Percentiles rank a stretch among this genome's conserved stretches.
These are phyloP conservation scores for Huntiella moniliformis DNA, from an alignment of 2,329 filamentous ascomycete species.

Conservation along the genomic window DNA sequence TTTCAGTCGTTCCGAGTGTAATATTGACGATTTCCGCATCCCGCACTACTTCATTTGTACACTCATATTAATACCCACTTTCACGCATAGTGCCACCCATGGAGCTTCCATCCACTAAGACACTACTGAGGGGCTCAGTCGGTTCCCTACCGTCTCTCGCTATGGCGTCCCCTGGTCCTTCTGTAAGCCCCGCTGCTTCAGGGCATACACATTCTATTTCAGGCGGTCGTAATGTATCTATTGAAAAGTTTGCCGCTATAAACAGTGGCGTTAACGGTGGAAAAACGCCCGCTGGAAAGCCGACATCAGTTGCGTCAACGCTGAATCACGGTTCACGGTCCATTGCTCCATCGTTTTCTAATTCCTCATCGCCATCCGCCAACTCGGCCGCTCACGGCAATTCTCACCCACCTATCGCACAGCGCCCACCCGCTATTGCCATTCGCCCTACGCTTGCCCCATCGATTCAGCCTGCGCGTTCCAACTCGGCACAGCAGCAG, in stretches of 20 bases:
- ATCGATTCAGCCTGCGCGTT: constrained; percentile 3
- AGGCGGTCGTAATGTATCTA: constrained; percentile 1
- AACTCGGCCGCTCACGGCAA: not conserved
- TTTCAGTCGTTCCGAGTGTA: not conserved
- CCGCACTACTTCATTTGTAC: constrained; percentile 6
- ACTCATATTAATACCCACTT: not conserved
- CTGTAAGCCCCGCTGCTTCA: constrained; percentile 4
- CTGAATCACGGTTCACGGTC: constrained; percentile 3
- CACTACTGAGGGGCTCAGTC: constrained; percentile 5
- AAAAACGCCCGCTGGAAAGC: not conserved
- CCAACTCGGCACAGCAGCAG: not conserved
- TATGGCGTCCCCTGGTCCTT: constrained; percentile 1
- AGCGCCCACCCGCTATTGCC: constrained; percentile 9
- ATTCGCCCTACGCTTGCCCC: constrained; percentile 9
- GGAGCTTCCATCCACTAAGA: constrained; percentile 9
- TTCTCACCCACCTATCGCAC: constrained; percentile 1
- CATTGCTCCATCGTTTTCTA: constrained; percentile 1
- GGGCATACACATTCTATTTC: not conserved
- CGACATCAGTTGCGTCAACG: not conserved
- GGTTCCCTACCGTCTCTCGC: constrained; percentile 7
- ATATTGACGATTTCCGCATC: not conserved
- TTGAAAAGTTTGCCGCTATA: constrained; percentile 11
- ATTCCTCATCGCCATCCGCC: not conserved
- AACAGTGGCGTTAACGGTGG: not conserved
- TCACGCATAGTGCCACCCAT: constrained; percentile 2